Evolutionary conservation across 108 stramenopile species (phyloP), one percentile per base, ranked within the genome.

Genomic region (Epithemia pelagica): DNA sequence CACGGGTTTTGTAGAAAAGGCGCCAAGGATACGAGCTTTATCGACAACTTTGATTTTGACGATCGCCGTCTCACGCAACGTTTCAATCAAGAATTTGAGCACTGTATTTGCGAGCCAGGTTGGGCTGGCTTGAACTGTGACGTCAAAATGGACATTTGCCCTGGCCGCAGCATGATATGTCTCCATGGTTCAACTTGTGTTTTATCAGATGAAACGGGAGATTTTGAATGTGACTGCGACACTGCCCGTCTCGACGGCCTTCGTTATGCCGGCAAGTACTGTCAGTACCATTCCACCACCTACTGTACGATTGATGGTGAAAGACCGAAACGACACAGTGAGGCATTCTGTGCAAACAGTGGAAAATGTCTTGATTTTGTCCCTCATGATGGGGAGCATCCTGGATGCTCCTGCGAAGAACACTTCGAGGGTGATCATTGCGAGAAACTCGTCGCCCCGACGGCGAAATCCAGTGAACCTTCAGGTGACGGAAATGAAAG

Each of bases 151-250:
- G 78, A 81, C n/a, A 67, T 72, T 37, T 85, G 84, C 57, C 75
- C 72, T 0, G 76, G 78, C 15, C 73, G 75, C 15, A 76, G 79
- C 19, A 75, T 76, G 54, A 60, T 78, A 28, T 85, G 84, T 61
- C 59, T 85, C 29, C 72, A 85, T 63, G 84, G 84, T 23, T 76
- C 79, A 26, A 66, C 64, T 46, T 85, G 84, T 59, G 57, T 75
- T 29, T 24, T 62, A n/a, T 53, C 58, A 1, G 65, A 65, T 52
- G 68, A 60, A 3, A 19, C 2, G 1, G 32, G 60, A n/a, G 27
- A 31, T 2, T 70, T 52, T 59, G 64, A 32, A 2, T 85, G 84
- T 55, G 78, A 85, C 46, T 85, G 84, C 66, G 70, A 71, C 30
- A 15, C 55, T 24, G 79, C 71, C 30, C 18, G 59, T 1, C 1